Conservation (phyloP, 2,329 filamentous ascomycete genomes). For the Exophiala bonariae region DNA sequence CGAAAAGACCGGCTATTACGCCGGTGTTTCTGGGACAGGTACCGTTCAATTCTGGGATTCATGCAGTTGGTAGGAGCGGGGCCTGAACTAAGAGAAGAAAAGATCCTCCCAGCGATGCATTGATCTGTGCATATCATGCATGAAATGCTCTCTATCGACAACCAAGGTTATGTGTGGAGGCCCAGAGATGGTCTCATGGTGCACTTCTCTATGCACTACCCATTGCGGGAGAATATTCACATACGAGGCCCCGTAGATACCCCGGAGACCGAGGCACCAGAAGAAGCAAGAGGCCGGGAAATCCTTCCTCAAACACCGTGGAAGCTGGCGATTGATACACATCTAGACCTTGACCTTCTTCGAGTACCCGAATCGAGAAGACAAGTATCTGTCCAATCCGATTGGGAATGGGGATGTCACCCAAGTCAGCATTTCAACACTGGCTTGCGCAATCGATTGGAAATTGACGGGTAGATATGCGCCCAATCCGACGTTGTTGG, state of each 20-base stretch:
- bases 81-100: conserved; percentile 47
- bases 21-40: conserved; percentile 56
- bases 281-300: conserved; percentile 36
- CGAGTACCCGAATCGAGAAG: conserved; percentile 25
- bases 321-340: conserved; percentile 37
- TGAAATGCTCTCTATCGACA: conserved; percentile 56
- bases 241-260: conserved; percentile 30
- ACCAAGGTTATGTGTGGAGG: conserved; percentile 51
- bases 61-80: conserved; percentile 49
- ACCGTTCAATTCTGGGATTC: conserved; percentile 52
- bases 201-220: conserved; percentile 46
- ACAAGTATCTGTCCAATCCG: conserved; percentile 26
- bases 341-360: conserved; percentile 36
- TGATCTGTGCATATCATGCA: conserved; percentile 53
- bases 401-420: conserved; percentile 35
- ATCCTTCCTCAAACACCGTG: conserved; percentile 36
- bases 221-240: conserved; percentile 33
- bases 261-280: conserved; percentile 28
- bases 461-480: conserved; percentile 35
- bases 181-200: conserved; percentile 45
- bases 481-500: conserved; percentile 34
- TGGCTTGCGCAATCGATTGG: conserved; percentile 44
- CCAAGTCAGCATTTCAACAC: conserved; percentile 38
- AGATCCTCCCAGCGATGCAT: conserved; percentile 52
- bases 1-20: conserved; percentile 47